phyloP scores from a whole-genome alignment of 1,284 basidiomycete species.

The Cryptococcus sp. region DNA sequence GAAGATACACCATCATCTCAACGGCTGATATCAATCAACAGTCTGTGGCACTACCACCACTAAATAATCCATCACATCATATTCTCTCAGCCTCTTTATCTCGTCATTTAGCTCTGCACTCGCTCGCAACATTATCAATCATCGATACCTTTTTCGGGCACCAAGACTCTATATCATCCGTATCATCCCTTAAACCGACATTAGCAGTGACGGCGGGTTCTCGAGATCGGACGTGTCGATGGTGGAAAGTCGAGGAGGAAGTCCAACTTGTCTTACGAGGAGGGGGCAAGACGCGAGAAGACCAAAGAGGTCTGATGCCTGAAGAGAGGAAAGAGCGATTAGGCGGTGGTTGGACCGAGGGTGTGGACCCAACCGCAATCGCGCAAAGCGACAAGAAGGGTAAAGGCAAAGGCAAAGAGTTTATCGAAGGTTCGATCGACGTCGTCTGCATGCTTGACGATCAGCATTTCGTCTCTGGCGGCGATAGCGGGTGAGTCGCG shows the following conservation, averaged over 20 bases:
- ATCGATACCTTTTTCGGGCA: constrained; percentile 98
- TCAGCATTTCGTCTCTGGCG: constrained; percentile 85
- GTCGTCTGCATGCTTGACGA: constrained; percentile 94
- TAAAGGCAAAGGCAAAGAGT: constrained; percentile 59
- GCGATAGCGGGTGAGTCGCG: constrained; percentile 81
- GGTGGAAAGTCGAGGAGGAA: constrained; percentile 97
- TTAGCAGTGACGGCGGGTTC: constrained; percentile 84
- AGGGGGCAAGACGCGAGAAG: constrained; percentile 73
- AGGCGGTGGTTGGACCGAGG: constrained; percentile 31
- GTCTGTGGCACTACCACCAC: constrained; percentile 76
- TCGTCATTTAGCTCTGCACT: constrained; percentile 88
- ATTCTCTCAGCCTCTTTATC: constrained; percentile 88
- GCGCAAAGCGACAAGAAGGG: constrained; percentile 49
- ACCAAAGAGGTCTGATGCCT: constrained; percentile 66
- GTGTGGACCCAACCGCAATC: constrained; percentile 31
- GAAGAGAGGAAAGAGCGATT: constrained; percentile 54
- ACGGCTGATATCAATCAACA: constrained; percentile 40
- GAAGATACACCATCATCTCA: neutral
- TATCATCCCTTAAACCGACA: constrained; percentile 81
- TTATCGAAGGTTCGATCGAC: constrained; percentile 88
- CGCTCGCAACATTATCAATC: constrained; percentile 81
- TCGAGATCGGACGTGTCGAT: constrained; percentile 86
- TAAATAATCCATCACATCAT: constrained; percentile 66
- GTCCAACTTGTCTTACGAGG: constrained; percentile 94
- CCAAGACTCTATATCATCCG: constrained; percentile 78